Base-by-base conservation (phyloP, 768 basidiomycete species). In the Hemileccinum rubropunctum region DNA sequence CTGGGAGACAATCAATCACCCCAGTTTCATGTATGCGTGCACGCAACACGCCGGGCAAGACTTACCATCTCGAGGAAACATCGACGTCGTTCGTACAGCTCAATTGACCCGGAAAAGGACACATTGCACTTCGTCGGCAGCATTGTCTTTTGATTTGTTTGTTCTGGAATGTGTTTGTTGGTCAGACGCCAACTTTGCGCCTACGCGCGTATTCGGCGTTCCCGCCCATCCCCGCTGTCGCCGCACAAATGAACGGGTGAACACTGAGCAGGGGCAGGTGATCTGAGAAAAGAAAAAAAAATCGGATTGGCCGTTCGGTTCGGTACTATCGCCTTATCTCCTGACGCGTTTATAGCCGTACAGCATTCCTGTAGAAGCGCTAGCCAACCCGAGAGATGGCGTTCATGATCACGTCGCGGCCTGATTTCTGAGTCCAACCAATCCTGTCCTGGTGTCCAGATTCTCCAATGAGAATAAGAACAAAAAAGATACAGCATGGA, bases 241-340 rank as follows among this genome's bases (percentile, higher is more conserved):
- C 60, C 59, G 51, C 60, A 56, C 0, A 36, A 28, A 49, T 48
- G 47, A 53, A 57, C 27, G 39, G 23, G 14, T n/a, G n/a, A n/a
- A n/a, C n/a, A n/a, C n/a, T 4, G 33, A 15, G 43, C 15, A 30
- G 28, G 28, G 28, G 4, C 9, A 12, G 28, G 28, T 30, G 28
- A 30, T 30, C 5, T 9, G 27, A 28, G 28, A 30, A 30, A 30
- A 30, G 42, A 30, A n/a, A 36, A 35, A 36, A 28, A 34, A 46
- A 43, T 43, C 43, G 43, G 47, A 23, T 33, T 35, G 38, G 17
- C 45, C 26, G 39, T 18, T 59, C 57, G 54, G 58, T 50, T 59
- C 58, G 43, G 38, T 44, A 47, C 15, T 40, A 46, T 58, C 54
- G 42, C 51, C 49, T 61, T 61, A 60, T 60, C 58, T 60, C 58